Evolutionary conservation across 73 alveolate species (phyloP).

Genomic region (Paraurostyla sp.): DNA sequence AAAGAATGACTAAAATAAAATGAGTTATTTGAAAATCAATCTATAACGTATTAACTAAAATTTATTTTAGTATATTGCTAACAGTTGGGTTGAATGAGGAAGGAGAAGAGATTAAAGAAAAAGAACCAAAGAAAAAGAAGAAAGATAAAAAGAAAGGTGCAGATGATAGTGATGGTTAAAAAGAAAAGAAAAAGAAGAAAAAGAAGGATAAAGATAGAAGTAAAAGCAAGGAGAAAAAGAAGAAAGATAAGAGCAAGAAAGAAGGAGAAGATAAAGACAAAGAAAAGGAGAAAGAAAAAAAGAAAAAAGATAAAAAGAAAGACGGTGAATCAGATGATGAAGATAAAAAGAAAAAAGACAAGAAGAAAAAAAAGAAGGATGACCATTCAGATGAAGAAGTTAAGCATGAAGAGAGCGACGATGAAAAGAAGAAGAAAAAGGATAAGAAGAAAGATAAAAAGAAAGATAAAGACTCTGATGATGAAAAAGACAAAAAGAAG

Average conservation of each 20-base stretch:
- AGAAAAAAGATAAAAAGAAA: conserved; percentile 12
- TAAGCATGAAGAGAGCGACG: background rate
- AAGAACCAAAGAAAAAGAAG: background rate
- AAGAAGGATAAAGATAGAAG: conserved; percentile 1
- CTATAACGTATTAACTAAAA: background rate
- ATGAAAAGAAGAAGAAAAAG: background rate
- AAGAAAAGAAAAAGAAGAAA: conserved; percentile 18
- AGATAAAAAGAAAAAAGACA: background rate
- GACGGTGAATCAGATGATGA: background rate
- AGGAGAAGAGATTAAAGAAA: conserved; percentile 10
- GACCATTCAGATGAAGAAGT: background rate
- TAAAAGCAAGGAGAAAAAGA: background rate
- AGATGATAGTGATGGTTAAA: background rate
- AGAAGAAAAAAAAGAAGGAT: background rate
- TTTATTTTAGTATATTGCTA: background rate
- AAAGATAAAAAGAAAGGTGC: background rate
- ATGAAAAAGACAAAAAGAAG: background rate
- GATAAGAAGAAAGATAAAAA: background rate
- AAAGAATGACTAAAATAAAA: background rate
- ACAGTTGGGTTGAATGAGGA: conserved; percentile 50
- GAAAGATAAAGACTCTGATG: background rate
- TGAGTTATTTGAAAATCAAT: background rate
- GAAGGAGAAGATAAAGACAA: background rate
- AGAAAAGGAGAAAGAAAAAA: background rate
- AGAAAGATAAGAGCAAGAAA: background rate